Conservation (phyloP, 345 rosid genomes). For the Punica granatum region DNA sequence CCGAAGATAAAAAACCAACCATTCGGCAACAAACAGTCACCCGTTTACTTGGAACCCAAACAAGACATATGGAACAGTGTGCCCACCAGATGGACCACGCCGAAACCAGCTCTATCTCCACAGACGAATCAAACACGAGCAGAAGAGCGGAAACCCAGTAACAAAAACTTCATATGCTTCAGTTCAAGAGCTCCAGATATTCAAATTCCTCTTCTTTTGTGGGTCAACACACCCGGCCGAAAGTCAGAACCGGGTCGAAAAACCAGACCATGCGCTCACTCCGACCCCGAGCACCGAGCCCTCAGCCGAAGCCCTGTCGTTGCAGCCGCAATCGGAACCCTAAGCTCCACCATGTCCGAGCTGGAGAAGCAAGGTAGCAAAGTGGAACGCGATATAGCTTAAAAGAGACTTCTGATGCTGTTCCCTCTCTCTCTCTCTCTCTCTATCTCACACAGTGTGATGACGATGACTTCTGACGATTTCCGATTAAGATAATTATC, state of each 20-base stretch:
- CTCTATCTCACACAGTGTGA: neutral
- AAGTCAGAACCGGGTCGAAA: neutral
- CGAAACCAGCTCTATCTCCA: neutral
- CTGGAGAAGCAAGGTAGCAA: neutral
- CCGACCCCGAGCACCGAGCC: neutral
- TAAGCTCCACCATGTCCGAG: neutral
- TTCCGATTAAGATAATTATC: slow-evolving; percentile 2
- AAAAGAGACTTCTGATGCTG: neutral
- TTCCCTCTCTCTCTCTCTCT: neutral
- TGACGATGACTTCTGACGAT: neutral
- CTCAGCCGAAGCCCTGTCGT: neutral
- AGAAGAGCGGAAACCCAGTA: neutral
- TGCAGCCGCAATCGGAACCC: neutral
- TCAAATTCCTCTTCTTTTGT: neutral
- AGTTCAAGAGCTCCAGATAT: neutral
- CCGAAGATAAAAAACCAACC: neutral
- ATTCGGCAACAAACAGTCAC: neutral
- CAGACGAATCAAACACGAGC: neutral
- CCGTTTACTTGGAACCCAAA: neutral
- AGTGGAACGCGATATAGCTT: neutral
- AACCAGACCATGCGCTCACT: neutral
- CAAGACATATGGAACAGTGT: slow-evolving; percentile 1
- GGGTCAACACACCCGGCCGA: neutral
- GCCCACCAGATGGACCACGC: neutral
- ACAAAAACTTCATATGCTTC: neutral